Conservation (phyloP, 257 asterid species). For the Euphrasia confusa region DNA sequence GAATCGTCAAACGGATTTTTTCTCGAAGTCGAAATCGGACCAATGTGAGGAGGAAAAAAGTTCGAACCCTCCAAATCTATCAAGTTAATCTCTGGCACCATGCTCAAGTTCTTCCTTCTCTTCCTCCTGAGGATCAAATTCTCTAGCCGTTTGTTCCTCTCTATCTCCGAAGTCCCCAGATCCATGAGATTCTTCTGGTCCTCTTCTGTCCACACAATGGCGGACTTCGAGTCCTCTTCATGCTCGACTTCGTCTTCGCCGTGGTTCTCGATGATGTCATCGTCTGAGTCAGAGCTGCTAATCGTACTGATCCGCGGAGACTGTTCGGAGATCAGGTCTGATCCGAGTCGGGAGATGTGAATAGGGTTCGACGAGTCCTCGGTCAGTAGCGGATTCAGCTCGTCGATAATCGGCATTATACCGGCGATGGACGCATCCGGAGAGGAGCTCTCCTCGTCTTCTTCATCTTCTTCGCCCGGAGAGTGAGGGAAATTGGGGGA, state of each 20-base stretch:
- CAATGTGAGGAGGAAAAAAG: constrained; percentile 39
- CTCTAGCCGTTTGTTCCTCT: constrained; percentile 52
- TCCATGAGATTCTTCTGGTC: constrained; percentile 60
- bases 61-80: constrained; percentile 58
- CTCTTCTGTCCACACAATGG: constrained; percentile 60
- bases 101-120: constrained; percentile 35
- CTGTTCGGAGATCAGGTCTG: constrained; percentile 38
- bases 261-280: constrained; percentile 31
- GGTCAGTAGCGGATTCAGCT: constrained; percentile 86
- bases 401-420: constrained; percentile 87
- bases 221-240: constrained; percentile 33
- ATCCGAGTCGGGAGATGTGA: constrained; percentile 43
- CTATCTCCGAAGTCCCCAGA: constrained; percentile 48
- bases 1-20: constrained; percentile 68
- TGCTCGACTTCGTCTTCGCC: constrained; percentile 41
- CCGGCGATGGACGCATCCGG: constrained; percentile 93
- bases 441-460: constrained; percentile 75
- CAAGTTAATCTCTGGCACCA: constrained; percentile 62
- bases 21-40: constrained; percentile 58
- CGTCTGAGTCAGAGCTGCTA: constrained; percentile 43
- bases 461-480: constrained; percentile 8
- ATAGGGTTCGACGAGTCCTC: constrained; percentile 54
- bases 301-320: constrained; percentile 38
- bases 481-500: constrained; percentile 36
- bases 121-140: constrained; percentile 39